Conservation (phyloP, 2,329 filamentous ascomycete genomes). For the Diaporthe ampelina region DNA sequence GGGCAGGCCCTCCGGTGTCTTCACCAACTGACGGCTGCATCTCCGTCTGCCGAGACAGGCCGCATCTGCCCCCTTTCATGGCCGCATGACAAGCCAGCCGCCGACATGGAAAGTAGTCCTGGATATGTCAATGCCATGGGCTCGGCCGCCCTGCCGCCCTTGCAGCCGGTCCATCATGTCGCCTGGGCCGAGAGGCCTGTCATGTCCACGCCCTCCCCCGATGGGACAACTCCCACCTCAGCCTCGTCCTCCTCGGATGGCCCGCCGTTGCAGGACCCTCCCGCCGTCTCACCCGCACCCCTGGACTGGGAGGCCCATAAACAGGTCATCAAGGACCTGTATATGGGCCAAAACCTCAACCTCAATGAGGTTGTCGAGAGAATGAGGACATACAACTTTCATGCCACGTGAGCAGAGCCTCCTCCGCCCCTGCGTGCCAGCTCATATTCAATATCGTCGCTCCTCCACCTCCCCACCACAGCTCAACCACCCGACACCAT, state of each 20-base stretch:
- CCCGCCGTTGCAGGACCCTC: constrained; percentile 18
- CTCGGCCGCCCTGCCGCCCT: constrained; percentile 5
- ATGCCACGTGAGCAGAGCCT: constrained; percentile 40
- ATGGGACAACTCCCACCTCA: constrained; percentile 20
- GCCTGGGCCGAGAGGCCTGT: constrained; percentile 15
- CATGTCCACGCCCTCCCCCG: not conserved
- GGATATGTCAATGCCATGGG: constrained; percentile 1
- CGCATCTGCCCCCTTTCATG: constrained; percentile 2
- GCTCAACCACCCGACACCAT: not conserved
- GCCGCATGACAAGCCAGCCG: constrained; percentile 25
- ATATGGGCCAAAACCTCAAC: constrained; percentile 42
- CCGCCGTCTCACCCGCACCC: constrained; percentile 21
- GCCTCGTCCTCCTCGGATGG: constrained; percentile 12
- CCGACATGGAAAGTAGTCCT: constrained; percentile 16
- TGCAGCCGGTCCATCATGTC: constrained; percentile 24
- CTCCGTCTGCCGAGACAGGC: constrained; percentile 9
- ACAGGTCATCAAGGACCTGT: constrained; percentile 40
- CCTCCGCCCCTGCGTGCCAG: not conserved
- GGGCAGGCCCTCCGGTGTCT: not conserved
- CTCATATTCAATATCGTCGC: no score
- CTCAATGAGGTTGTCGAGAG: constrained; percentile 42
- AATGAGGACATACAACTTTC: constrained; percentile 40
- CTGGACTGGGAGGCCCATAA: constrained; percentile 43
- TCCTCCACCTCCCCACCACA: no score
- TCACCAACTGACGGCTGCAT: not conserved